Evolutionary conservation across 164 flowering plant species (phyloP).

Genomic region (Stephania japonica): DNA sequence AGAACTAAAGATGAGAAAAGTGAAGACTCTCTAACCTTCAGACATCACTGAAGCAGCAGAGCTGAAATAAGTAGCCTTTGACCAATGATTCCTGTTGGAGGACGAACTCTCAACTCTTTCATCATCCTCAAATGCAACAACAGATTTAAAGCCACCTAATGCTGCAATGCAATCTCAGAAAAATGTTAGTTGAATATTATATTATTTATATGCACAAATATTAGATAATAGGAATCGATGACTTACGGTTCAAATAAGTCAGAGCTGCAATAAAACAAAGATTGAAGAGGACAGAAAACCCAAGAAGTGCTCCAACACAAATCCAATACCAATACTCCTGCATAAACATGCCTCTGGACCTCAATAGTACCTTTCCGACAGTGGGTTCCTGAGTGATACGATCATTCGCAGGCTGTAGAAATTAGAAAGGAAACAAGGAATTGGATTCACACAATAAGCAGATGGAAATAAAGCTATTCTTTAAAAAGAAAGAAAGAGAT

Average conservation of each 20-base stretch:
- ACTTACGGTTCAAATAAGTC: constrained; percentile 48
- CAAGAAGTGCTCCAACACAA: constrained; percentile 43
- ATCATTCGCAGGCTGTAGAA: constrained; percentile 37
- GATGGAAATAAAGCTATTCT: background rate
- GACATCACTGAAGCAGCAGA: constrained; percentile 17
- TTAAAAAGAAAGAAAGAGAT: background rate
- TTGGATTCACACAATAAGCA: constrained; percentile 3
- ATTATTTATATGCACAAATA: constrained; percentile 6
- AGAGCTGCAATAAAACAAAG: constrained; percentile 43
- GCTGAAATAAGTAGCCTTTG: constrained; percentile 6
- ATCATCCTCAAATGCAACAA: constrained; percentile 21
- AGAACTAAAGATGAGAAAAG: background rate
- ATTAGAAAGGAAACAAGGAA: constrained; percentile 9
- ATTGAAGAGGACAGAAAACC: constrained; percentile 51
- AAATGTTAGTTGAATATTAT: background rate
- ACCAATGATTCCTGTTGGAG: constrained; percentile 10
- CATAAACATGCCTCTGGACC: constrained; percentile 40
- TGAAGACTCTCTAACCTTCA: constrained; percentile 13
- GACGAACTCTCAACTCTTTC: constrained; percentile 6
- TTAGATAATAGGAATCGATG: constrained; percentile 2
- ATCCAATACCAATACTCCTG: constrained; percentile 59
- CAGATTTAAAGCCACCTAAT: constrained; percentile 28
- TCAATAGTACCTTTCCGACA: constrained; percentile 44
- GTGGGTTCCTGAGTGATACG: constrained; percentile 19
- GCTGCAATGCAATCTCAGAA: constrained; percentile 25